Base-by-base conservation (phyloP, 2,329 filamentous ascomycete genomes). In the Immersiporthe knoxdaviesiana region DNA sequence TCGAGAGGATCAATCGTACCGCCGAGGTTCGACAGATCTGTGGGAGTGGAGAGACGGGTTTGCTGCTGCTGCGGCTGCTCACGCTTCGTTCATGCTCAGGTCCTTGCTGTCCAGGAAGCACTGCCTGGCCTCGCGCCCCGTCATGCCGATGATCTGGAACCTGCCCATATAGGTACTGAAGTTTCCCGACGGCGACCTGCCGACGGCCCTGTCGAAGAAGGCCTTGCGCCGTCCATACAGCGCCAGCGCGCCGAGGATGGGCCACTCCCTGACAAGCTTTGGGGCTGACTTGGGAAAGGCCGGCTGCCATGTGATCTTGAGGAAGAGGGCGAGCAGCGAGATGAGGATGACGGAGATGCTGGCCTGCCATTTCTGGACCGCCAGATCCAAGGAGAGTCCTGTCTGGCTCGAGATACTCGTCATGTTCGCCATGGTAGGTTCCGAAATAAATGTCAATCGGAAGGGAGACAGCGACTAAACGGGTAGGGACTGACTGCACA, bases 141-240 rank as follows among this genome's bases (percentile, higher is more conserved):
- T 79, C 21, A 87, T 50, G 0, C 77, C 82, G 5, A 87, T 74
- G 24, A 87, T 75, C 1, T 77, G 79, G 69, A 83, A 79, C 59
- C 80, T 78, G 5, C 85, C 85, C 3, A 83, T 77, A 70, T 82
- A 82, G 74, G 85, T 86, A 71, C 81, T 82, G 73, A 86, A 86
- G 66, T 82, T 83, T 8, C 83, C 83, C 0, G 79, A 81, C 16
- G 75, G 69, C 0, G 80, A 78, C 14, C 74, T 72, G 5, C 72
- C 72, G 21, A 75, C 65, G 1, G 76, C 77, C 6, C 78, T 68
- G 24, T 74, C 73, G 71, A 76, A 81, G 76, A 81, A 85, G 65
- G 82, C 80, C 77, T 78, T 79, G 67, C 83, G 78, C 24, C 74
- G 66, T 1, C 80, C 81, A 76, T 83, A 85, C 76, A 83, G 85